These are phyloP conservation scores for Typha latifolia DNA, from an alignment of 176 grass and related monocot genomes.

Conservation along the genomic window DNA sequence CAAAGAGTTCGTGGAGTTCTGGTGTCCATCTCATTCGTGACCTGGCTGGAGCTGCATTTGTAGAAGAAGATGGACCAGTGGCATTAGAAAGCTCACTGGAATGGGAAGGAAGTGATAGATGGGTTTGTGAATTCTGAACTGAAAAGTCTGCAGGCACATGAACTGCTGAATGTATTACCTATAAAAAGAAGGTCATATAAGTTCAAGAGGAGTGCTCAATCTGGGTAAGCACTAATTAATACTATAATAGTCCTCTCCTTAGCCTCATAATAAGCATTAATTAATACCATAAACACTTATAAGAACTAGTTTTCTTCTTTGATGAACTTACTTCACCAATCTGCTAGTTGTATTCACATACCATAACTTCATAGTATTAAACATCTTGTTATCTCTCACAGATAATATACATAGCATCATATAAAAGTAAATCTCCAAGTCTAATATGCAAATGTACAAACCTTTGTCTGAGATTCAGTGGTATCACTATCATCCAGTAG, in stretches of 20 bases:
- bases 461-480: conserved; percentile 26
- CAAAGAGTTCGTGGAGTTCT: conserved; percentile 90
- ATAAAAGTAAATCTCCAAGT: conserved; percentile 4
- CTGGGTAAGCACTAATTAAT: neutral
- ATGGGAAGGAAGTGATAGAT: conserved; percentile 45
- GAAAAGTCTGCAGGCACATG: conserved; percentile 17
- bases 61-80: conserved; percentile 35
- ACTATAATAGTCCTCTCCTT: neutral
- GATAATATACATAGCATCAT: neutral
- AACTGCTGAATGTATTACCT: conserved; percentile 32
- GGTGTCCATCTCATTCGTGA: conserved; percentile 93
- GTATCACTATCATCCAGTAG: conserved; percentile 21
- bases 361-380: neutral
- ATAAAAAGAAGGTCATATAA: conserved; percentile 10
- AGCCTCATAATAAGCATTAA: neutral
- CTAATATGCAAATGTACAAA: conserved; percentile 13
- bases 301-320: neutral
- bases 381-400: neutral
- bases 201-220: conserved; percentile 4
- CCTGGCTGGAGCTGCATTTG: conserved; percentile 43
- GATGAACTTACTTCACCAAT: neutral
- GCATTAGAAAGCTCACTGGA: conserved; percentile 38
- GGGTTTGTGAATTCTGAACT: conserved; percentile 34
- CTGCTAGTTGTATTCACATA: neutral
- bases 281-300: neutral